Conservation (phyloP, 2,329 filamentous ascomycete genomes). For the Stylonectria norvegica region DNA sequence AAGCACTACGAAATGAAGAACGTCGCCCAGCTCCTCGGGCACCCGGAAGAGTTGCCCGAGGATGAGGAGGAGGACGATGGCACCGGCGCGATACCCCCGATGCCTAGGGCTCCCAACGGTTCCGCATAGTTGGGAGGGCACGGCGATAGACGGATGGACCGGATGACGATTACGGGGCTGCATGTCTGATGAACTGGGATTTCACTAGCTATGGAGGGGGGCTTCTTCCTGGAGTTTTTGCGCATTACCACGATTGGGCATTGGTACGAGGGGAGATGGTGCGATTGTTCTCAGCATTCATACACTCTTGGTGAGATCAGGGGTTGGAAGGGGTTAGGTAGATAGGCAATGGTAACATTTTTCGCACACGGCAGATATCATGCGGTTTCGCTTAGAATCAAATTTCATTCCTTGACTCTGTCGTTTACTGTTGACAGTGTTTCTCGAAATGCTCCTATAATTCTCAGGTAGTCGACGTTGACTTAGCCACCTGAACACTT, state of each 20-base stretch:
- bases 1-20: constrained; percentile 99
- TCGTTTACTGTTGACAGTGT: not conserved
- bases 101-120: constrained; percentile 46
- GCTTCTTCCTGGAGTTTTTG: constrained; percentile 26
- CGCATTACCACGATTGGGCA: constrained; percentile 26
- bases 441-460: no score
- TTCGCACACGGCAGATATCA: constrained; percentile 7
- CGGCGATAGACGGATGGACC: constrained; percentile 2
- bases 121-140: constrained; percentile 23
- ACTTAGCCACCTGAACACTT: no score
- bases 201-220: constrained; percentile 6
- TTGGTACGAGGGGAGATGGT: constrained; percentile 20
- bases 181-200: constrained; percentile 6
- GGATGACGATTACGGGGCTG: constrained; percentile 10
- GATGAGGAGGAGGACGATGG: constrained; percentile 61
- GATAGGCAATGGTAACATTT: constrained; percentile 3
- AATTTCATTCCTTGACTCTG: constrained; percentile 8
- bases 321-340: constrained; percentile 2
- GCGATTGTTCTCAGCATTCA: constrained; percentile 12
- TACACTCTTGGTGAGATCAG: constrained; percentile 9
- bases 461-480: no score
- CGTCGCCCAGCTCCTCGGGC: constrained; percentile 81
- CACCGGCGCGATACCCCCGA: constrained; percentile 39
- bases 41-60: constrained; percentile 63
- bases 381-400: constrained; percentile 14